phyloP scores from a whole-genome alignment of 805 yeast genomes.

The Wickerhamomyces rabaulensis region DNA sequence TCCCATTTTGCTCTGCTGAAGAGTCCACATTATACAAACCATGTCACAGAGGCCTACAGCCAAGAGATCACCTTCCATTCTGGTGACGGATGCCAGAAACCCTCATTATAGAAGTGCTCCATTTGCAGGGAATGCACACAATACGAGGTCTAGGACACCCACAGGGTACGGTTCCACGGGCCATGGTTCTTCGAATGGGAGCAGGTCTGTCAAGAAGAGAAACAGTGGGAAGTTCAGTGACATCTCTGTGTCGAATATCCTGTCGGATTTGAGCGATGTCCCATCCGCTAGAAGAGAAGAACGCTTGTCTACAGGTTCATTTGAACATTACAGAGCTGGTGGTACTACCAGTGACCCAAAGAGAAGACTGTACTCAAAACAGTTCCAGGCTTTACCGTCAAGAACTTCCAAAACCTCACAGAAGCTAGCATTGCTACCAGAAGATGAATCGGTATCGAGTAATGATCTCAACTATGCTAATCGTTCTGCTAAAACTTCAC shows the following conservation, averaged over 20 bases:
- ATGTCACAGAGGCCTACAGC: constrained; percentile 52
- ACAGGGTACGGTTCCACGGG: neutral
- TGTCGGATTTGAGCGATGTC: constrained; percentile 77
- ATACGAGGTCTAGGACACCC: constrained; percentile 5
- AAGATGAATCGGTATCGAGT: constrained; percentile 24
- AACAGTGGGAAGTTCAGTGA: constrained; percentile 52
- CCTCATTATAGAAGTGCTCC: constrained; percentile 59
- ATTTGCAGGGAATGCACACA: constrained; percentile 58
- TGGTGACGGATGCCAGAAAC: constrained; percentile 84
- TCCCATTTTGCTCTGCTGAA: neutral
- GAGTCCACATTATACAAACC: neutral
- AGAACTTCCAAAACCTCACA: constrained; percentile 85
- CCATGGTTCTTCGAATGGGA: neutral
- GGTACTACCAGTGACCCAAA: constrained; percentile 5
- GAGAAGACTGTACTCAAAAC: constrained; percentile 34
- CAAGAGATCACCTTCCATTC: constrained; percentile 85
- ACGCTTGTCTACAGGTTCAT: constrained; percentile 33
- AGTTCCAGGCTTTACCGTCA: constrained; percentile 53
- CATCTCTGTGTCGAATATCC: constrained; percentile 74
- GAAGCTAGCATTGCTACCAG: constrained; percentile 80
- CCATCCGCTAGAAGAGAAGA: constrained; percentile 63
- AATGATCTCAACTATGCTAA: constrained; percentile 1
- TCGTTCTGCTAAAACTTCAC: constrained; percentile 2
- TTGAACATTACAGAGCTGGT: constrained; percentile 1
- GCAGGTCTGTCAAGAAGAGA: constrained; percentile 12